Conservation (phyloP, 2,329 filamentous ascomycete genomes). For the Hypomyces perniciosus region DNA sequence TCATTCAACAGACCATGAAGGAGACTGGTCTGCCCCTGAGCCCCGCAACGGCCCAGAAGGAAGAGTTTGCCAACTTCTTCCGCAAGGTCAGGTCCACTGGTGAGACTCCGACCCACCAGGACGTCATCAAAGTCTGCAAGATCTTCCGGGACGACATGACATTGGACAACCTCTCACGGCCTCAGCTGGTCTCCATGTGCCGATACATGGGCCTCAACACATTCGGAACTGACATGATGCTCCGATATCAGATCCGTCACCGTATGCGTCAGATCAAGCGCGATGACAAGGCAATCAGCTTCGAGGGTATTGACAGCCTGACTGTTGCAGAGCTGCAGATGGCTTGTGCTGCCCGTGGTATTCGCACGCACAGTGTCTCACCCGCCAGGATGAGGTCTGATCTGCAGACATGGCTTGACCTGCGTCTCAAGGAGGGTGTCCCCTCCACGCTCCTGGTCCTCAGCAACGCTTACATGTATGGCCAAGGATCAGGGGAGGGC, state of each 20-base stretch:
- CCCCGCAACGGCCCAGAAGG: slow-evolving; percentile 74
- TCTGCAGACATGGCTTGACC: slow-evolving; percentile 87
- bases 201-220: slow-evolving; percentile 97
- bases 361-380: slow-evolving; percentile 87
- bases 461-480: slow-evolving; percentile 97
- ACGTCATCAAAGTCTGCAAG: slow-evolving; percentile 98
- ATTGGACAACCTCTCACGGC: slow-evolving; percentile 90
- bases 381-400: slow-evolving; percentile 84
- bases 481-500: slow-evolving; percentile 81
- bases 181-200: slow-evolving; percentile 95
- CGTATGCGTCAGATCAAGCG: slow-evolving; percentile 99
- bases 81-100: slow-evolving; percentile 89
- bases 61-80: slow-evolving; percentile 96
- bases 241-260: slow-evolving; percentile 93
- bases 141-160: slow-evolving; percentile 98
- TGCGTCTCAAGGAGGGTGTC: slow-evolving; percentile 89
- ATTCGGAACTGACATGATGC: slow-evolving; percentile 95
- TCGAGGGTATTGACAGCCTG: slow-evolving; percentile 86
- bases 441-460: slow-evolving; percentile 92
- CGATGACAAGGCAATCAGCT: slow-evolving; percentile 89
- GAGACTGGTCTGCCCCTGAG: slow-evolving; percentile 92
- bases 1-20: slow-evolving; percentile 79
- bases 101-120: slow-evolving; percentile 77
- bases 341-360: slow-evolving; percentile 84
- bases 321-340: slow-evolving; percentile 91